Percentiles rank a stretch among this genome's conserved stretches.
phyloP scores from a whole-genome alignment of 208 protist genomes.

The Wallacemonas sp. region DNA sequence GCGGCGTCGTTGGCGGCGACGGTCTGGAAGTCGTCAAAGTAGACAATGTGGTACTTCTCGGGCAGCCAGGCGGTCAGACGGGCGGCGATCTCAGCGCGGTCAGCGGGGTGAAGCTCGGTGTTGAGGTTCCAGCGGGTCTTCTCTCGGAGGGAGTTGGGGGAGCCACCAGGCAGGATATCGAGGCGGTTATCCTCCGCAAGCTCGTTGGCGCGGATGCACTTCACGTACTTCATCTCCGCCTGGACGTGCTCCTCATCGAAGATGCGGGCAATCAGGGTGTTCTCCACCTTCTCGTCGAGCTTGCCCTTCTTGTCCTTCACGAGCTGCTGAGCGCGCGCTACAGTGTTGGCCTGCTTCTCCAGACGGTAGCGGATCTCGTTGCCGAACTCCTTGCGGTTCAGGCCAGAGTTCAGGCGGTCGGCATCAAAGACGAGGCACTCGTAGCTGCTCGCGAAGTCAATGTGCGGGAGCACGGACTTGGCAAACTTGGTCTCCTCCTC shows the following conservation, averaged over 20 bases:
- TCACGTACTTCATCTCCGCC: conserved; percentile 91
- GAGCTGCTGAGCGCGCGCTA: conserved; percentile 83
- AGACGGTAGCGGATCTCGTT: conserved; percentile 84
- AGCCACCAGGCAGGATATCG: conserved; percentile 85
- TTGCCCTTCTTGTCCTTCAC: conserved; percentile 59
- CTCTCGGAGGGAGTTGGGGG: conserved; percentile 85
- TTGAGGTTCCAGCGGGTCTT: conserved; percentile 90
- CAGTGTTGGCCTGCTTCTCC: conserved; percentile 88
- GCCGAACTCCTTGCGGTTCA: conserved; percentile 90
- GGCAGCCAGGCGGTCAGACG: conserved; percentile 87
- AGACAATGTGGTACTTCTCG: conserved; percentile 91
- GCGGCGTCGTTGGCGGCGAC: conserved; percentile 76
- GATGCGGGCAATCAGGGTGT: conserved; percentile 81
- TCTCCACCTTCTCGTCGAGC: conserved; percentile 58
- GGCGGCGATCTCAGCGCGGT: conserved; percentile 74
- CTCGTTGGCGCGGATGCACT: conserved; percentile 89
- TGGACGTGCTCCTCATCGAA: conserved; percentile 91
- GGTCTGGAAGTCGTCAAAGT: conserved; percentile 89
- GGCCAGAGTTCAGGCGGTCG: conserved; percentile 70
- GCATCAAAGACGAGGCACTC: conserved; percentile 85
- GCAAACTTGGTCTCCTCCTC: conserved; percentile 83
- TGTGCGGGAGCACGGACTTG: conserved; percentile 74
- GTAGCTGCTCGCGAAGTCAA: conserved; percentile 85
- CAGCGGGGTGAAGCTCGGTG: conserved; percentile 81
- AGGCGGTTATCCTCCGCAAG: conserved; percentile 87